Evolutionary conservation across 148 eudicot genomes (phyloP).

Genomic region (Chenopodium formosanum): DNA sequence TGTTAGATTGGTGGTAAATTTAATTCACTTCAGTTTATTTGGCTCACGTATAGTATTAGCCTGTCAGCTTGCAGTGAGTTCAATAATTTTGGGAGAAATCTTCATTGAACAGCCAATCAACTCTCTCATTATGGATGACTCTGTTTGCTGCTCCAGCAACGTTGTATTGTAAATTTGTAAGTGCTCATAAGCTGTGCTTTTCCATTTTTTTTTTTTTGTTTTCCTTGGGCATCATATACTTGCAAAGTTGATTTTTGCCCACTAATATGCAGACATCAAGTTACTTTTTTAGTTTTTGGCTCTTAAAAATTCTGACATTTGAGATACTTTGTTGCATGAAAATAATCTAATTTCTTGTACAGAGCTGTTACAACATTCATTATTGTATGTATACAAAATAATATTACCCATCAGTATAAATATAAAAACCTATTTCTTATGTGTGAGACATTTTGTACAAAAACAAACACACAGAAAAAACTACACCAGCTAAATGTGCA

Average conservation of each 20-base stretch:
- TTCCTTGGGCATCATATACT: not conserved
- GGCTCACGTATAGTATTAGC: not conserved
- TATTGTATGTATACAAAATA: not conserved
- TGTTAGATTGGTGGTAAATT: not conserved
- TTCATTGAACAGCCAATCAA: constrained; percentile 1
- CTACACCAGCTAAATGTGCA: not conserved
- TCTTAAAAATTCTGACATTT: too few relatives aligned
- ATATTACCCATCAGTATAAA: not conserved
- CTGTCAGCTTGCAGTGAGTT: constrained; percentile 9
- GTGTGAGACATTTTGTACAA: constrained; percentile 18
- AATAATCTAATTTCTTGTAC: not conserved
- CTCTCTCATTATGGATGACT: not conserved
- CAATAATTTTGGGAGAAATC: not conserved
- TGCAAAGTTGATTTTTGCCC: not conserved
- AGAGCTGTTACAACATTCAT: too few relatives aligned
- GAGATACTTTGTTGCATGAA: not conserved
- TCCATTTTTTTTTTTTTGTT: not conserved
- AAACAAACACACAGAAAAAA: not conserved
- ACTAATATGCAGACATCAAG: not conserved
- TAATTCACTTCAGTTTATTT: not conserved
- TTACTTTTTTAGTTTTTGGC: too few relatives aligned
- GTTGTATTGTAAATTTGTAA: constrained; percentile 2
- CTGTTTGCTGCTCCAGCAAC: not conserved
- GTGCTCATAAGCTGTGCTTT: not conserved
- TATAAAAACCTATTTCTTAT: not conserved